These are phyloP conservation scores for Hyaloscypha finlandica DNA, from an alignment of 495 filamentous ascomycete genomes.

Conservation along the genomic window DNA sequence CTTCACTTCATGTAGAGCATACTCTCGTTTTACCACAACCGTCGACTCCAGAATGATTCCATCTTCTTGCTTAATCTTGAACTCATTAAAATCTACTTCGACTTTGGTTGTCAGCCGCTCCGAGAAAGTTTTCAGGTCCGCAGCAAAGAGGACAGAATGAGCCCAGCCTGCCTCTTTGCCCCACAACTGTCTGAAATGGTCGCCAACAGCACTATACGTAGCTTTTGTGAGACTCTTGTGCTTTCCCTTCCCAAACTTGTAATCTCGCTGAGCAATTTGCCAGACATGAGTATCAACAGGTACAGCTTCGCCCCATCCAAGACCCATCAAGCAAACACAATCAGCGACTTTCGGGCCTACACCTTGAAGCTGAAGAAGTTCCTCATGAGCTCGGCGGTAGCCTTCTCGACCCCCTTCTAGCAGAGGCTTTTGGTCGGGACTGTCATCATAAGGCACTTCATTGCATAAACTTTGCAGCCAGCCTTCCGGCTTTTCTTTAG, in stretches of 20 bases:
- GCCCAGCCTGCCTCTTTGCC: conserved; percentile 96
- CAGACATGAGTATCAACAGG: conserved; percentile 98
- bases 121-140: conserved; percentile 84
- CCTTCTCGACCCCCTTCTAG: conserved; percentile 54
- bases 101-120: conserved; percentile 56
- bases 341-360: conserved; percentile 97
- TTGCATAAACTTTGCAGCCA: conserved; percentile 81
- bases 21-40: conserved; percentile 24
- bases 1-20: conserved; percentile 24
- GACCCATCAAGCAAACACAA: conserved; percentile 94
- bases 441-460: conserved; percentile 51
- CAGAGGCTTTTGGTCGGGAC: conserved; percentile 50
- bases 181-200: conserved; percentile 90
- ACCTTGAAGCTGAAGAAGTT: conserved; percentile 74
- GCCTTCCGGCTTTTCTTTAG: conserved; percentile 59
- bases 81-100: conserved; percentile 50
- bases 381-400: conserved; percentile 81
- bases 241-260: conserved; percentile 84
- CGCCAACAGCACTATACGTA: conserved; percentile 86
- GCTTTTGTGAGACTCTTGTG: conserved; percentile 83
- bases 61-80: conserved; percentile 34
- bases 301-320: conserved; percentile 95
- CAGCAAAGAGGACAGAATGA: conserved; percentile 94
- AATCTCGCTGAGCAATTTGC: conserved; percentile 97
- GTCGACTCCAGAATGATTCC: conserved; percentile 25